Percentiles rank a stretch among this genome's conserved stretches.
phyloP scores from a whole-genome alignment of 192 early-diverging fungal species.

The Podila horticola region DNA sequence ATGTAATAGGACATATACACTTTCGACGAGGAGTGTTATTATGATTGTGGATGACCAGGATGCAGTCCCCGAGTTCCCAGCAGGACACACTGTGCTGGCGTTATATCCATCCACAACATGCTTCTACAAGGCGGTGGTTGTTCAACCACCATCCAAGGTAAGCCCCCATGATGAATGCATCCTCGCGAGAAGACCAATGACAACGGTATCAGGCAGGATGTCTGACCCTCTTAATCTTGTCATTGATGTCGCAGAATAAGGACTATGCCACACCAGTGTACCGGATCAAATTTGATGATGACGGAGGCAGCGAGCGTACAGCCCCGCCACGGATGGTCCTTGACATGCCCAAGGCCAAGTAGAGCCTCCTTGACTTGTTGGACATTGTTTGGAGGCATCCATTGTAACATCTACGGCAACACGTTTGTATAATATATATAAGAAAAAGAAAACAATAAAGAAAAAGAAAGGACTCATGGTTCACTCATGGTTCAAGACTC shows the following conservation, averaged over 20 bases:
- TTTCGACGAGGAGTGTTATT: conserved; percentile 57
- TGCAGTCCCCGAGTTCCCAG: conserved; percentile 49
- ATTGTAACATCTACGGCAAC: too few species aligned
- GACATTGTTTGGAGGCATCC: not conserved
- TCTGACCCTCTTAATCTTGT: not conserved
- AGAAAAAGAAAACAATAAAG: too few species aligned
- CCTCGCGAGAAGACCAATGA: not conserved
- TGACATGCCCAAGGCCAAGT: conserved; percentile 49
- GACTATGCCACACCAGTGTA: conserved; percentile 25
- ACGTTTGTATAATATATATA: too few species aligned
- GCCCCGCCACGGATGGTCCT: conserved; percentile 47
- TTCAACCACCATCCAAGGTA: conserved; percentile 61
- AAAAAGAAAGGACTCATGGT: not conserved
- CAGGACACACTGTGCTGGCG: conserved; percentile 57
- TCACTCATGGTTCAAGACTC: not conserved
- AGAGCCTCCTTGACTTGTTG: not conserved
- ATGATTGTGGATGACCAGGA: conserved; percentile 58
- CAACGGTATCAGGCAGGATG: not conserved
- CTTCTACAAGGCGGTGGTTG: conserved; percentile 64
- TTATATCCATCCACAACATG: conserved; percentile 67
- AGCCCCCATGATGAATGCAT: not conserved
- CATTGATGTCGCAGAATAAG: conserved; percentile 16
- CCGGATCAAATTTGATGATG: conserved; percentile 51
- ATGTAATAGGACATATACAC: conserved; percentile 53
- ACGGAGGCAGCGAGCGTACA: conserved; percentile 44